Conservation (phyloP, 805 yeast species). For the Pichia heedii region DNA sequence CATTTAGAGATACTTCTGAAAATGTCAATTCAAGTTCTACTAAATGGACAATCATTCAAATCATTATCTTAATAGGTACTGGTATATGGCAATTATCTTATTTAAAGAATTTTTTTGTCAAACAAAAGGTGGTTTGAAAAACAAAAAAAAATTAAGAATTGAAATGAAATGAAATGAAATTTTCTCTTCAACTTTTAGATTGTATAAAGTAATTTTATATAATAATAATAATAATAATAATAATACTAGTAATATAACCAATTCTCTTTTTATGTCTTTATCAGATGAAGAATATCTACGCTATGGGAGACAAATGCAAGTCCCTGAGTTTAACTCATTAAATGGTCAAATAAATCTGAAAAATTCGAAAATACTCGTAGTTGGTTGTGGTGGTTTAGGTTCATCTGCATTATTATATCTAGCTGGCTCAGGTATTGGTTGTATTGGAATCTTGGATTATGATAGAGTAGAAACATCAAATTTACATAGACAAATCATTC, state of each 20-base stretch:
- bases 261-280: neutral
- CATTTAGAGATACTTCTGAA: conserved; percentile 66
- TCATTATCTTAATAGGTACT: conserved; percentile 53
- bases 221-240: neutral
- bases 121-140: conserved; percentile 57
- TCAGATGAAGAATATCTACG: conserved; percentile 57
- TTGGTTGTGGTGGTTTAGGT: conserved; percentile 97
- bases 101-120: conserved; percentile 67
- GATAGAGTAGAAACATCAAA: conserved; percentile 81
- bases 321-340: conserved; percentile 58
- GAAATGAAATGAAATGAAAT: too few relatives aligned
- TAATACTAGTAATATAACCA: neutral
- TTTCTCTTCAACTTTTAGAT: too few relatives aligned
- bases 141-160: too few relatives aligned
- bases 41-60: conserved; percentile 65
- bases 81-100: conserved; percentile 70
- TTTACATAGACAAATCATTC: conserved; percentile 83
- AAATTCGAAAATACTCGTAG: conserved; percentile 52
- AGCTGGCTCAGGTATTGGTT: conserved; percentile 82
- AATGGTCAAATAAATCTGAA: conserved; percentile 53
- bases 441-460: conserved; percentile 77
- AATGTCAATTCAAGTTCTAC: conserved; percentile 60
- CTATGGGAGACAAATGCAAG: conserved; percentile 94
- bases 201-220: neutral
- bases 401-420: conserved; percentile 83